phyloP scores from a whole-genome alignment of 2,329 filamentous ascomycete genomes.

The Penicillium sp. region DNA sequence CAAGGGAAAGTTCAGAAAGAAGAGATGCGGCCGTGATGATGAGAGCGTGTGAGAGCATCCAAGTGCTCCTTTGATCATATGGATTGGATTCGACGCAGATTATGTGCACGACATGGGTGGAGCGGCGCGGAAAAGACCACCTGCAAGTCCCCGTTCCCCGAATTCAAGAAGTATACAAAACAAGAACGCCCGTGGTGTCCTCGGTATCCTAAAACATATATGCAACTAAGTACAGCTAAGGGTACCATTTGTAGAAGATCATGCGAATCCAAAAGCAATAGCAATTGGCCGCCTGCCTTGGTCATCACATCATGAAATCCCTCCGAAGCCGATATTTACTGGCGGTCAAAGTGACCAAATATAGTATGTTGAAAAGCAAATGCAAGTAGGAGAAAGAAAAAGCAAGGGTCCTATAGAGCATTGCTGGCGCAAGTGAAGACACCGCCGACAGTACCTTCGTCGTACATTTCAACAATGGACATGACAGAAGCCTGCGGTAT shows the following conservation, averaged over 20 bases:
- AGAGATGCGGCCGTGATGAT: neutral
- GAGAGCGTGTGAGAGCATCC: neutral
- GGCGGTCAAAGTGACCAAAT: neutral
- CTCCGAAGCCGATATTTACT: neutral
- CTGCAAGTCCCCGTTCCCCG: neutral
- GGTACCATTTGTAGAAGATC: neutral
- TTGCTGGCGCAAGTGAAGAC: slow-evolving; percentile 67
- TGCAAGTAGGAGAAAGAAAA: neutral
- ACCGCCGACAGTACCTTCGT: slow-evolving; percentile 58
- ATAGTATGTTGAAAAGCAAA: slow-evolving; percentile 1
- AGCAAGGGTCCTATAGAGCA: slow-evolving; percentile 21
- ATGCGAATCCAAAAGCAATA: neutral
- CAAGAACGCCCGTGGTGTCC: neutral
- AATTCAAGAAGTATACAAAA: neutral
- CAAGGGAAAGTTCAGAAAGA: neutral
- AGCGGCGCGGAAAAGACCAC: neutral
- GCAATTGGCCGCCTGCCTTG: neutral
- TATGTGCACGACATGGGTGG: slow-evolving; percentile 11
- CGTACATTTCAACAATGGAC: slow-evolving; percentile 62
- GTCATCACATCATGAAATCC: slow-evolving; percentile 4
- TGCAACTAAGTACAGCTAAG: neutral
- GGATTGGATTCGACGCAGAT: slow-evolving; percentile 1
- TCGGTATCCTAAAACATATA: neutral
- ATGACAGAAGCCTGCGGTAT: slow-evolving; percentile 38
- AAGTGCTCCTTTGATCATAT: slow-evolving; percentile 3